A percentile compares a stretch with the other conserved stretches of the same genome.
Evolutionary conservation across 345 rosid species (phyloP).

Genomic region (Citrus reticulata): DNA sequence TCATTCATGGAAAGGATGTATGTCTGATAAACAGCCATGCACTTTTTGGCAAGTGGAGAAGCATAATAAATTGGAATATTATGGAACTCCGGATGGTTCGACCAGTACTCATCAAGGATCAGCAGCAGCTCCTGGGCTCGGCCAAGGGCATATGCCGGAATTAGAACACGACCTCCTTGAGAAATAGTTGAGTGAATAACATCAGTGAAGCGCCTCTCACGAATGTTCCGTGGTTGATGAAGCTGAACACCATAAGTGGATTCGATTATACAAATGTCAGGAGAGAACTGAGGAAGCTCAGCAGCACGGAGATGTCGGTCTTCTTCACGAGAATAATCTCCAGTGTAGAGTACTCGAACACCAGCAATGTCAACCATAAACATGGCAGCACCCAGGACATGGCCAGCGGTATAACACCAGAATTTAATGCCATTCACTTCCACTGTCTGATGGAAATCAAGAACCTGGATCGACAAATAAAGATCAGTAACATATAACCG

Average conservation of each 20-base stretch:
- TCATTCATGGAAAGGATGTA: slow-evolving; percentile 95
- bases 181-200: slow-evolving; percentile 79
- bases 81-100: slow-evolving; percentile 81
- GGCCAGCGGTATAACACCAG: slow-evolving; percentile 99
- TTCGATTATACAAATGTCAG: slow-evolving; percentile 91
- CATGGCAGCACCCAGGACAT: slow-evolving; percentile 98
- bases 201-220: slow-evolving; percentile 96
- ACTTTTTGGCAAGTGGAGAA: slow-evolving; percentile 92
- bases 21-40: slow-evolving; percentile 96
- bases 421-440: slow-evolving; percentile 89
- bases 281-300: slow-evolving; percentile 94
- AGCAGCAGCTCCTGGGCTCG: slow-evolving; percentile 80
- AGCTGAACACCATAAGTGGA: slow-evolving; percentile 97
- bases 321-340: slow-evolving; percentile 95
- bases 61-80: slow-evolving; percentile 93
- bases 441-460: slow-evolving; percentile 90
- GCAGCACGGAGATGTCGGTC: slow-evolving; percentile 94
- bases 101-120: slow-evolving; percentile 91
- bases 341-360: slow-evolving; percentile 88
- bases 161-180: slow-evolving; percentile 90
- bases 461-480: slow-evolving; percentile 39
- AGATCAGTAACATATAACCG: not conserved
- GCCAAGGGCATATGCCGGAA: slow-evolving; percentile 82
- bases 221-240: slow-evolving; percentile 80
- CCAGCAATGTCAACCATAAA: slow-evolving; percentile 97